Evolutionary conservation across 2,329 filamentous ascomycete species (phyloP).

Genomic region (Teratosphaeria epicoccoides): DNA sequence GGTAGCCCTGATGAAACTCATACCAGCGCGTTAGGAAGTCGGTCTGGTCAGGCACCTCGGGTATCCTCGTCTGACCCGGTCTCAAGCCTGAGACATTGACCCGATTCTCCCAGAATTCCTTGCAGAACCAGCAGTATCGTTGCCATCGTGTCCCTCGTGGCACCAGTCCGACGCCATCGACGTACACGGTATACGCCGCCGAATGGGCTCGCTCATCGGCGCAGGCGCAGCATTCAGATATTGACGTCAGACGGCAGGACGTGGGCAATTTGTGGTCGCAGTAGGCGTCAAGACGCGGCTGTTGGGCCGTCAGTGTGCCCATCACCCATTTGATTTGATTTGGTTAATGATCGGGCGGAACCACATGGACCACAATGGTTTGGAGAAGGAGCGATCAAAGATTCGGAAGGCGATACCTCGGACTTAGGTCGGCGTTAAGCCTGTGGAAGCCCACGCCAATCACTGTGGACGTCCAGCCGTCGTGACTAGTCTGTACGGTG

Average conservation of each 20-base stretch:
- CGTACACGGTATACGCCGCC: conserved; percentile 35
- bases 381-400: not conserved
- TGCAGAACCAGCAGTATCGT: conserved; percentile 43
- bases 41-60: conserved; percentile 36
- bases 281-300: conserved; percentile 14
- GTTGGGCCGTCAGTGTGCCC: conserved; percentile 20
- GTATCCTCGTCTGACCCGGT: conserved; percentile 36
- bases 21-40: conserved; percentile 39
- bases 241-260: conserved; percentile 21
- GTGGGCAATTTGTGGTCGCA: conserved; percentile 24
- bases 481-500: no score
- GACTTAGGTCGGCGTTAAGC: not conserved
- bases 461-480: no score
- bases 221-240: conserved; percentile 22
- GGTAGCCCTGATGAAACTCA: conserved; percentile 39
- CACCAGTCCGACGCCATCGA: conserved; percentile 42
- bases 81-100: conserved; percentile 33
- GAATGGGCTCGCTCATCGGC: conserved; percentile 29
- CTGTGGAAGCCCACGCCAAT: not conserved
- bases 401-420: not conserved
- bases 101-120: conserved; percentile 41
- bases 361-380: not conserved
- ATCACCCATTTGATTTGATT: conserved; percentile 5
- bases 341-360: no score
- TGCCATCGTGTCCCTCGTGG: conserved; percentile 39